Evolutionary conservation across 2,329 filamentous ascomycete species (phyloP).

Genomic region (Clonostachys rosea): DNA sequence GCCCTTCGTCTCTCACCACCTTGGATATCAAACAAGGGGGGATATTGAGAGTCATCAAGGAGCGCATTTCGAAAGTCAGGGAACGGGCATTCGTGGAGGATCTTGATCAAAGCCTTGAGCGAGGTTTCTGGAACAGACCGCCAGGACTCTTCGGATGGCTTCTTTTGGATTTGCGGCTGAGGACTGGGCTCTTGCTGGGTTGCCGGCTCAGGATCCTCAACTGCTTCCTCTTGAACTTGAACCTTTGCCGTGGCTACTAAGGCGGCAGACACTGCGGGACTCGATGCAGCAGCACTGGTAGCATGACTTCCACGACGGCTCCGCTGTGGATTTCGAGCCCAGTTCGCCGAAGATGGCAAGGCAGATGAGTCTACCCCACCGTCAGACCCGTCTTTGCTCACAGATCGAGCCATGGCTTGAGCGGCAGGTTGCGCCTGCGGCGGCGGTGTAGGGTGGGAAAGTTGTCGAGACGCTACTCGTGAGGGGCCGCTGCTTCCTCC

Average conservation of each 20-base stretch:
- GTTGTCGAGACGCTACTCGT: slow-evolving; percentile 47
- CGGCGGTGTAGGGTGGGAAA: slow-evolving; percentile 24
- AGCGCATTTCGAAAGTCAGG: slow-evolving; percentile 7
- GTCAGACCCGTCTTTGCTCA: slow-evolving; percentile 73
- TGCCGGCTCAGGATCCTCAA: slow-evolving; percentile 21
- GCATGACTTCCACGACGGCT: slow-evolving; percentile 74
- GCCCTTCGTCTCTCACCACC: slow-evolving; percentile 78
- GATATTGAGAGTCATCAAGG: slow-evolving; percentile 25
- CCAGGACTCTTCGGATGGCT: background rate
- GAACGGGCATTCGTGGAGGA: slow-evolving; percentile 28
- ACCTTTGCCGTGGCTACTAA: slow-evolving; percentile 49
- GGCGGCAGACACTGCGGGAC: slow-evolving; percentile 66
- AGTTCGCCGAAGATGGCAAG: slow-evolving; percentile 89
- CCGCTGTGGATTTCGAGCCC: slow-evolving; percentile 70
- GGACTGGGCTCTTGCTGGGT: slow-evolving; percentile 2
- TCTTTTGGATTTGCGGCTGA: background rate
- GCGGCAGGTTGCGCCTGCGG: slow-evolving; percentile 34
- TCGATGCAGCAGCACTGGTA: slow-evolving; percentile 76
- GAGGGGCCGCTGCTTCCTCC: slow-evolving; percentile 46
- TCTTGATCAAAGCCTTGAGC: slow-evolving; percentile 28
- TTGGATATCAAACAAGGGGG: slow-evolving; percentile 76
- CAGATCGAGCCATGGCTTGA: slow-evolving; percentile 68
- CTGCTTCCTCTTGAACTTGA: slow-evolving; percentile 35
- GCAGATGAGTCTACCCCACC: slow-evolving; percentile 76
- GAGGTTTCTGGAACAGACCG: slow-evolving; percentile 11